phyloP scores from a whole-genome alignment of 768 basidiomycete species.

The Leucocoprinus leucothites region DNA sequence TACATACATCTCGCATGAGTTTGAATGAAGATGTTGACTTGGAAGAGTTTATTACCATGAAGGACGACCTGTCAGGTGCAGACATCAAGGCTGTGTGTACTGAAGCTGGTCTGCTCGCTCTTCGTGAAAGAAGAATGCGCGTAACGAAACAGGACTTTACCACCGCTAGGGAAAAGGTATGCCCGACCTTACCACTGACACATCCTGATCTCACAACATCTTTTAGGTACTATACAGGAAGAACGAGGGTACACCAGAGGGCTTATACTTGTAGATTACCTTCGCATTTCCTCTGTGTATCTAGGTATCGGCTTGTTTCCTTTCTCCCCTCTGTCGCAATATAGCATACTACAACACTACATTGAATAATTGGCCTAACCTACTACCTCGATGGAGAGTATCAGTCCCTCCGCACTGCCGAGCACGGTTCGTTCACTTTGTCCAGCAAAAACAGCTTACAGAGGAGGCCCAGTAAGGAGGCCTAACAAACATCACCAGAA shows the following conservation, averaged over 20 bases:
- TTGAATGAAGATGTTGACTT: constrained; percentile 84
- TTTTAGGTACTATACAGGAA: constrained; percentile 85
- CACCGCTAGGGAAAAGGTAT: constrained; percentile 88
- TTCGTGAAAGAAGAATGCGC: constrained; percentile 92
- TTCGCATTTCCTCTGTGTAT: constrained; percentile 15
- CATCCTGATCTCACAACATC: constrained; percentile 10
- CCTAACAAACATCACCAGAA: too few species aligned
- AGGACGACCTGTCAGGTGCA: constrained; percentile 95
- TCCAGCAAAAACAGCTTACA: too few species aligned
- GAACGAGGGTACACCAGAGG: constrained; percentile 95
- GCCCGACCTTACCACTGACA: background rate
- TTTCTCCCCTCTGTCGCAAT: background rate
- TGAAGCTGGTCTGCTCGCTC: constrained; percentile 93
- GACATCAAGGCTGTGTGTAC: constrained; percentile 99
- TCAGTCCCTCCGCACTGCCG: too few species aligned
- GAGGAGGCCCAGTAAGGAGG: too few species aligned
- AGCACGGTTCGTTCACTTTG: too few species aligned
- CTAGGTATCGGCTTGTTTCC: constrained; percentile 2
- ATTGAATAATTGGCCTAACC: too few species aligned
- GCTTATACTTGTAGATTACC: constrained; percentile 66
- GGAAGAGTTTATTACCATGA: constrained; percentile 93
- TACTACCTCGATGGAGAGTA: too few species aligned
- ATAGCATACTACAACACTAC: background rate
- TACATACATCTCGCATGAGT: constrained; percentile 96
- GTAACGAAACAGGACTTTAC: constrained; percentile 92